phyloP scores from a whole-genome alignment of 208 protist genomes.

The Herpetomonas tarakana region DNA sequence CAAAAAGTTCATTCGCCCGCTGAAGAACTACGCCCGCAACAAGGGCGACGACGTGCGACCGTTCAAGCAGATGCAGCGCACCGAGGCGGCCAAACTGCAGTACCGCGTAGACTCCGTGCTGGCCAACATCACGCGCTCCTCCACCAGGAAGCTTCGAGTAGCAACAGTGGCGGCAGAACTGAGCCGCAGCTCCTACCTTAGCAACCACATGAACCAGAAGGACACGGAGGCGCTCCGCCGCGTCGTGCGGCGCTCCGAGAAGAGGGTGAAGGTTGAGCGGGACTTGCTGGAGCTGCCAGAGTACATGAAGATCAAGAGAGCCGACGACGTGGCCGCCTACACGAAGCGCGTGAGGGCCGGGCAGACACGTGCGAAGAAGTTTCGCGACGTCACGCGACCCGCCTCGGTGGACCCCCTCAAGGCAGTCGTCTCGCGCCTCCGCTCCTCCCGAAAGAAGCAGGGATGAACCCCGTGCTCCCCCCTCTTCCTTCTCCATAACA shows the following conservation, averaged over 20 bases:
- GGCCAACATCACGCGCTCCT: slow-evolving; percentile 65
- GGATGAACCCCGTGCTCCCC: no score
- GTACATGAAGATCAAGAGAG: slow-evolving; percentile 75
- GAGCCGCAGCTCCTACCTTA: slow-evolving; percentile 85
- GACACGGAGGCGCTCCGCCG: slow-evolving; percentile 81
- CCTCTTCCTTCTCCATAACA: no score
- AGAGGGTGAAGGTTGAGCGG: slow-evolving; percentile 80
- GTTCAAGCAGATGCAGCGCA: slow-evolving; percentile 76
- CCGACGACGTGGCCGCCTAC: slow-evolving; percentile 73
- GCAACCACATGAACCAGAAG: slow-evolving; percentile 89
- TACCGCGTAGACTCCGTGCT: slow-evolving; percentile 84
- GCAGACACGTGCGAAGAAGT: slow-evolving; percentile 33
- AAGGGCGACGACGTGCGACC: slow-evolving; percentile 46
- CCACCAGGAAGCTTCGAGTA: slow-evolving; percentile 77
- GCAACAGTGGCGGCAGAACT: slow-evolving; percentile 83
- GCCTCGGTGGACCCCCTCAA: slow-evolving; percentile 53
- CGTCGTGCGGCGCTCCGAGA: slow-evolving; percentile 76
- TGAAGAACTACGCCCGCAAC: slow-evolving; percentile 57
- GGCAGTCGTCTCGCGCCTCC: slow-evolving; percentile 50
- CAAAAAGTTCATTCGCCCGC: slow-evolving; percentile 37
- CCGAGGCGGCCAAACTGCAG: slow-evolving; percentile 77
- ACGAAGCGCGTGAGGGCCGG: slow-evolving; percentile 65
- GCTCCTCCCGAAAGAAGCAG: slow-evolving; percentile 40
- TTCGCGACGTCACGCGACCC: slow-evolving; percentile 32
- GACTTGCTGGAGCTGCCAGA: slow-evolving; percentile 87